A percentile compares a stretch with the other conserved stretches of the same genome.
phyloP scores from a whole-genome alignment of 2,329 filamentous ascomycete species.

The Metarhizium sp. region DNA sequence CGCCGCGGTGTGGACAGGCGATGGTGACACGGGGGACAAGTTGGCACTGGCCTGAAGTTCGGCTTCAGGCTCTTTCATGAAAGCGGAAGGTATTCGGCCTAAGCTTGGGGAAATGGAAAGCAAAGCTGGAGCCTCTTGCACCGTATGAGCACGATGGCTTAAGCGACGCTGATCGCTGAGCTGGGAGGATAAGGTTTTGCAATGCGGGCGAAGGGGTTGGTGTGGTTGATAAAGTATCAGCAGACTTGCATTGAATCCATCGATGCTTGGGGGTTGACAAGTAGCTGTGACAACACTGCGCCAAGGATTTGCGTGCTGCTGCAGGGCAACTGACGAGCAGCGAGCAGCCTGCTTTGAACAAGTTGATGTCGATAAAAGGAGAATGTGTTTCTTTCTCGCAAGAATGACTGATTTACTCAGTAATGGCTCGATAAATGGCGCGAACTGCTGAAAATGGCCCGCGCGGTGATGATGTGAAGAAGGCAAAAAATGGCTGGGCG shows the following conservation, averaged over 20 bases:
- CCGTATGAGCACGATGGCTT: neutral
- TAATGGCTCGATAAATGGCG: neutral
- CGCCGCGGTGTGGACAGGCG: slow-evolving; percentile 36
- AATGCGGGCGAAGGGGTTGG: neutral
- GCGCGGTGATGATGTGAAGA: slow-evolving; percentile 1
- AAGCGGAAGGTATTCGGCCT: slow-evolving; percentile 10
- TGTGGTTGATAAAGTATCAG: neutral
- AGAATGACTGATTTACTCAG: neutral
- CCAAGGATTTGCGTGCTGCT: neutral
- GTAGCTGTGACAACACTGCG: neutral
- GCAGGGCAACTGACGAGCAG: neutral
- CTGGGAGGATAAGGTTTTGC: neutral
- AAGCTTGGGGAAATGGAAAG: slow-evolving; percentile 7
- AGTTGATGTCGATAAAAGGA: neutral
- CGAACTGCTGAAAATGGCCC: neutral
- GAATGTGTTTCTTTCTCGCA: neutral
- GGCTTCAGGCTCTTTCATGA: slow-evolving; percentile 38
- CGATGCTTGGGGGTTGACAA: neutral
- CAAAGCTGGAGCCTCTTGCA: neutral
- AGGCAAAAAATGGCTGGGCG: slow-evolving; percentile 3
- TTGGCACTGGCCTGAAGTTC: slow-evolving; percentile 43
- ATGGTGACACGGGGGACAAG: slow-evolving; percentile 42
- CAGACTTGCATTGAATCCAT: neutral
- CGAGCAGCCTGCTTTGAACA: neutral
- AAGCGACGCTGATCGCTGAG: neutral